Evolutionary conservation across 441 rosid species (phyloP).

Genomic region (Cnidoscolus chayamansa): DNA sequence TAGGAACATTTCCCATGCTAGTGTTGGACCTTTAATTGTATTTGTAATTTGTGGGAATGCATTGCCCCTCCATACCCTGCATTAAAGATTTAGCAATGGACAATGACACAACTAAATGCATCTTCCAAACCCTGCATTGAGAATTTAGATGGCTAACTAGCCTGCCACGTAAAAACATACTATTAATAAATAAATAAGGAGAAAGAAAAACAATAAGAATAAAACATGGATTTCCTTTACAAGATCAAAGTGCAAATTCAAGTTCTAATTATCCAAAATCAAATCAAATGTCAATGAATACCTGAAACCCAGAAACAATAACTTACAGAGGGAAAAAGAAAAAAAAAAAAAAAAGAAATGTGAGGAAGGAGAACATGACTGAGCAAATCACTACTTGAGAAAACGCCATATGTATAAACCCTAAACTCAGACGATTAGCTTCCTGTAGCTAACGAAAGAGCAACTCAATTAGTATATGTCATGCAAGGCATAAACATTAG

Average conservation of each 20-base stretch:
- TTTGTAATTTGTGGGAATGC: too few relatives aligned
- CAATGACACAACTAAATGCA: too few relatives aligned
- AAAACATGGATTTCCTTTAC: neutral
- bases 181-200: too few relatives aligned
- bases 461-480: neutral
- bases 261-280: neutral
- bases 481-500: neutral
- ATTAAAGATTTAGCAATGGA: too few relatives aligned
- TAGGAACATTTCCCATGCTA: too few relatives aligned
- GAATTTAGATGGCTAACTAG: too few relatives aligned
- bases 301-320: neutral
- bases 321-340: neutral
- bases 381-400: neutral
- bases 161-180: too few relatives aligned
- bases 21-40: too few relatives aligned
- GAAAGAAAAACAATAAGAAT: neutral
- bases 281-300: neutral
- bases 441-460: neutral
- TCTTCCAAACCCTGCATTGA: too few relatives aligned
- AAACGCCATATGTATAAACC: neutral
- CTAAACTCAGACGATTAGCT: neutral
- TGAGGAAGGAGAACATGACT: neutral
- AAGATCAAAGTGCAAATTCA: neutral
- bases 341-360: too few relatives aligned
- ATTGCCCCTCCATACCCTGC: too few relatives aligned